Conservation (phyloP, 805 yeast species). For the Saccharomyces jurei region DNA sequence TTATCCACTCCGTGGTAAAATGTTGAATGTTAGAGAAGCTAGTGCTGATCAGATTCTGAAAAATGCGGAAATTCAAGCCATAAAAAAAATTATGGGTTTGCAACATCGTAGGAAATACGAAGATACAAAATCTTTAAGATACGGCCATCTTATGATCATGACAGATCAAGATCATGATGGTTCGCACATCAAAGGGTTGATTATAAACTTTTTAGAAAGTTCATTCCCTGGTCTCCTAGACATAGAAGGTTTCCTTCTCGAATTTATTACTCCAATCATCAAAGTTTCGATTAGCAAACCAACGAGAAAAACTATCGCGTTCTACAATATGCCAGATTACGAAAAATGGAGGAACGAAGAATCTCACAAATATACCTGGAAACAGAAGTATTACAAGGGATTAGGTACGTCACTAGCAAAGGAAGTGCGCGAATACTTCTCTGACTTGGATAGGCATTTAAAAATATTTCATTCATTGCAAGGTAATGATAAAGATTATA, state of each 20-base stretch:
- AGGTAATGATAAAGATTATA: slow-evolving; percentile 64
- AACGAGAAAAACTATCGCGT: slow-evolving; percentile 52
- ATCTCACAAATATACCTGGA: slow-evolving; percentile 69
- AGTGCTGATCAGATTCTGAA: slow-evolving; percentile 90
- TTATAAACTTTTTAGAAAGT: slow-evolving; percentile 86
- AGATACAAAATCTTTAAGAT: slow-evolving; percentile 66
- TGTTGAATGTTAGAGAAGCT: slow-evolving; percentile 93
- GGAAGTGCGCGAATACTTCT: slow-evolving; percentile 84
- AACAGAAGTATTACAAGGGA: slow-evolving; percentile 95
- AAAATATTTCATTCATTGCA: slow-evolving; percentile 77
- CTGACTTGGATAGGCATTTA: slow-evolving; percentile 75
- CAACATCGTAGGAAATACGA: slow-evolving; percentile 85
- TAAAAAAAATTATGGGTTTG: slow-evolving; percentile 89
- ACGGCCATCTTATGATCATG: slow-evolving; percentile 98
- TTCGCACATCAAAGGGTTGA: slow-evolving; percentile 90
- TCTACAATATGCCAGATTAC: slow-evolving; percentile 92
- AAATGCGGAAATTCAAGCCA: slow-evolving; percentile 89
- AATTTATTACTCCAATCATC: slow-evolving; percentile 93
- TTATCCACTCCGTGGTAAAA: slow-evolving; percentile 90
- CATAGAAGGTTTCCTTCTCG: slow-evolving; percentile 85
- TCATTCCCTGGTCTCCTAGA: slow-evolving; percentile 89
- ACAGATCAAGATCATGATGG: slow-evolving; percentile 99
- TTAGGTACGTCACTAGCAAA: slow-evolving; percentile 84
- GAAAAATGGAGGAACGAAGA: slow-evolving; percentile 87
- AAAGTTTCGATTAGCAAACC: slow-evolving; percentile 74